Base-by-base conservation (phyloP, 83 land plant genomes). In the Thuja plicata region DNA sequence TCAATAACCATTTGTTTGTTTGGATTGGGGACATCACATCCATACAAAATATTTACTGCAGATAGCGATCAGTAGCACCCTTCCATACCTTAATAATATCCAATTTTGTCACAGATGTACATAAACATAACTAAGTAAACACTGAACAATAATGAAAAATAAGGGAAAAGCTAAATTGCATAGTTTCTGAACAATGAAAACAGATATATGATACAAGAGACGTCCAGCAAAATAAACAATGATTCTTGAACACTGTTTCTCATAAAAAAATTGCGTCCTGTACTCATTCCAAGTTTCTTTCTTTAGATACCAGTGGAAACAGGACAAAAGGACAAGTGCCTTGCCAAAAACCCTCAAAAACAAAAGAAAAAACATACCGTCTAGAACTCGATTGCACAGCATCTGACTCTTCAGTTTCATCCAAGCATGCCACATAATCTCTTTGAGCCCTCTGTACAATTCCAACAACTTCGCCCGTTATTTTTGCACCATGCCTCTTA, bases 351-450 rank as follows among this genome's bases (percentile, higher is more conserved):
- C 45, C 82, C 40, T 16, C 27, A 15, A 78, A 78, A 38, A 0
- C 43, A 40, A 38, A 78, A 24, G 71, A 78, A 78, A 34, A 46
- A 17, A 15, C 79, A 34, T 48, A 88, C 86, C 83, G 19, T 70
- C 57, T 79, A 86, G 60, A 43, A 57, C n/a, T 89, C 30, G 38
- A 48, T 43, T 45, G 41, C 17, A 17, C 40, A 52, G 52, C 74
- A 35, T 8, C 66, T 41, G 62, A 13, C 60, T 89, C 89, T 52
- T 89, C 89, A 57, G 85, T 87, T 87, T 89, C 88, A 41, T 19
- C 88, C 38, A 89, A 60, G 85, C 89, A 89, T 34, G 89, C 89
- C 54, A 89, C 89, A 85, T 87, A 89, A 43, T 89, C 89, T 89
- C 88, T 24, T 85, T 37, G 89, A 30, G 60, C 41, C 73, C 89